Percentiles rank a stretch among this genome's conserved stretches.
Evolutionary conservation across 1,284 basidiomycete species (phyloP).

Genomic region (Paramarasmius palmivorus): DNA sequence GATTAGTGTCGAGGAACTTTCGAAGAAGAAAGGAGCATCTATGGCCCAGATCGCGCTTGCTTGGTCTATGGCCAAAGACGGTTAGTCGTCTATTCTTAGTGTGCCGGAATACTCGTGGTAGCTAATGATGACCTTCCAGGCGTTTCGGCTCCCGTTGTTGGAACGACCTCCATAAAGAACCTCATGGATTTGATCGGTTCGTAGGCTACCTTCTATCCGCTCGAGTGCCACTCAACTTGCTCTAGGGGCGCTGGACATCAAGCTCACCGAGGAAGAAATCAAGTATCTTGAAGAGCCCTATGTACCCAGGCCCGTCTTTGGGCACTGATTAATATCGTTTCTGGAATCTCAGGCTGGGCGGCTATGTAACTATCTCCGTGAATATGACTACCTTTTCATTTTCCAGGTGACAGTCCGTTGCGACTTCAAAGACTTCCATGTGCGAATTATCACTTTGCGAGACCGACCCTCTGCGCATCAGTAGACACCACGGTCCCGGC

Average conservation of each 20-base stretch:
- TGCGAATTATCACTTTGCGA: too few species aligned
- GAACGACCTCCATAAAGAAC: conserved; percentile 18
- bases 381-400: too few species aligned
- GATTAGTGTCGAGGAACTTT: conserved; percentile 10
- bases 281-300: conserved; percentile 14
- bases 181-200: conserved; percentile 16
- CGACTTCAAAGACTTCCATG: too few species aligned
- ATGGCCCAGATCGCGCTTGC: conserved; percentile 16
- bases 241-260: conserved; percentile 17
- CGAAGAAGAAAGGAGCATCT: conserved; percentile 6
- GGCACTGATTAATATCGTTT: too few species aligned
- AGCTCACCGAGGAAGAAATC: conserved; percentile 22
- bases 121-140: conserved; percentile 6
- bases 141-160: conserved; percentile 19
- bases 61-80: conserved; percentile 7
- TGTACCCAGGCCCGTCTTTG: too few species aligned
- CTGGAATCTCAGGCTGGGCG: too few species aligned
- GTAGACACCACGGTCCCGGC: too few species aligned
- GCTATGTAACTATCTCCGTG: too few species aligned
- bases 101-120: neutral
- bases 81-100: neutral
- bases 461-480: too few species aligned
- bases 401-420: too few species aligned
- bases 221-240: neutral
- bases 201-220: neutral